Base-by-base conservation (phyloP, 2,329 filamentous ascomycete species). In the Ascochyta lentis region DNA sequence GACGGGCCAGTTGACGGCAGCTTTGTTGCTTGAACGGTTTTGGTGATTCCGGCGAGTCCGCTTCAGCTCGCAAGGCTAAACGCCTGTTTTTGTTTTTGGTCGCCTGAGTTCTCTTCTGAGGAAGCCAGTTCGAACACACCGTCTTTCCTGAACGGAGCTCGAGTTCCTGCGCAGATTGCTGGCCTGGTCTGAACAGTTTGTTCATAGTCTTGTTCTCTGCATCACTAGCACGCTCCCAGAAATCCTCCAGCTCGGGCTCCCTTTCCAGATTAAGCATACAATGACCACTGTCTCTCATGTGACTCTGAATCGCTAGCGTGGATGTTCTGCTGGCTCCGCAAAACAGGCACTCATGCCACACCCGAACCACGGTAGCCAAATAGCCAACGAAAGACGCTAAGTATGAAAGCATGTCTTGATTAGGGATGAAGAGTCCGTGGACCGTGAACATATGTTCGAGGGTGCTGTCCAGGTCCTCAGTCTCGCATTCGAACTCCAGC, bases 201-300 rank as follows among this genome's bases (percentile, higher is more conserved):
- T 29, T 12, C 27, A 29, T 29, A 4, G 10, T 29, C 8, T 29
- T 33, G 33, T 12, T n/a, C 16, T 10, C 19, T 40, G 9, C n/a
- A 12, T 5, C 5, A 6, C 12, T 33, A 19, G 4, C 38, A 12
- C 15, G 8, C 19, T 64, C 63, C 64, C 64, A 76, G 49, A 75
- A 76, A 9, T 73, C 73, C 6, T 65, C 54, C 3, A 76, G 54
- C 39, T 74, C 73, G 0, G 69, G 62, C 49, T 75, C 71, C 10
- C 49, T 49, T 8, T 73, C 63, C 13, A 76, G 35, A 34, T 74
- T 74, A 29, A 75, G 46, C 16, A 62, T 58, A 48, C 73, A 76
- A 37, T 76, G 73, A 2, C 62, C 61, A 49, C 71, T 73, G 43
- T 75, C 73, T 22, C 64, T 54, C 73, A 75, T 75, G 51, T 76